Evolutionary conservation across 1,139 yeast genomes (phyloP), one percentile per base, ranked within the genome.

Genomic region (Taiozyma sp.): DNA sequence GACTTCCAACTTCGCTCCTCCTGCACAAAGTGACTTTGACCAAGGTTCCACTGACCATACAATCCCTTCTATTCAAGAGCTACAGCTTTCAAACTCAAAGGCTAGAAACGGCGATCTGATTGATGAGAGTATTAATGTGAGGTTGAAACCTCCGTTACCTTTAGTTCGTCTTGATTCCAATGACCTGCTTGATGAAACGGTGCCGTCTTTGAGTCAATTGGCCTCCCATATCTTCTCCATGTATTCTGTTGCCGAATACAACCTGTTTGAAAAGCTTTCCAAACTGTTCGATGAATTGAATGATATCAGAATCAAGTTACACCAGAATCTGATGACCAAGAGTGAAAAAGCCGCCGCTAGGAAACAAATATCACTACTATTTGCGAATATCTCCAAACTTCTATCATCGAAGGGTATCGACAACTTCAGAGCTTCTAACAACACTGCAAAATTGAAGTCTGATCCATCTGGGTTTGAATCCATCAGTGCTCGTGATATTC

Each of bases 391-490:
- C 51, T 79, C 93, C 29, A 90, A 89, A 69, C 75, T 83, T 54
- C 74, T 90, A 14, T 70, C 79, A 0, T 70, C 77, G 3, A 74
- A 71, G 52, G 73, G 73, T 44, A 58, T 64, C 24, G 67, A 68
- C 53, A 61, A 64, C 51, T 59, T 63, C 34, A 55, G 56, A 12
- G 50, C 56, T 4, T 39, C 44, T 19, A 58, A 58, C 14, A 64
- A 68, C 19, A 56, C 62, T 7, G 55, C 58, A 16, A 57, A 60
- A 24, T 55, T 63, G 30, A 63, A 65, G 41, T 68, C 83, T 49
- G 96, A 89, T 65, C 79, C 86, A 42, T 80, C 88, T 19, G 96
- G 93, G 28, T 85, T 87, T 63, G 87, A 86, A 63, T 81, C 92
- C 1, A 76, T 86, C 44, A 71, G 84, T 57, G 78, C 90, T 0